Evolutionary conservation across 306 rosid genomes (phyloP), one percentile per base, ranked within the genome.

Genomic region (Argentina anserina): DNA sequence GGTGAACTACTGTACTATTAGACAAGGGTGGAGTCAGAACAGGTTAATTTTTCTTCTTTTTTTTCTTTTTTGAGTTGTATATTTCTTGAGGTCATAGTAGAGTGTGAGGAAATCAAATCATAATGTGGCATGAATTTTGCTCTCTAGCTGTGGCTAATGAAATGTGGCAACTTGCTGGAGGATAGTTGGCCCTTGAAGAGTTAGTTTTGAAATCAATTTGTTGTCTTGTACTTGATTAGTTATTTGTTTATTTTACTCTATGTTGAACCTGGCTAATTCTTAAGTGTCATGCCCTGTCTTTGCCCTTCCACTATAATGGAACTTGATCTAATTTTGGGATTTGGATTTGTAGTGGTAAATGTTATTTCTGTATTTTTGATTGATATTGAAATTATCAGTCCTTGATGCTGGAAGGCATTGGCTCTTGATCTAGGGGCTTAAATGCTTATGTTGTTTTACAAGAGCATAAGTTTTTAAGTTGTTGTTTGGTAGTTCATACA

Each of bases 111-210:
- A 84, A 75, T 37, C 67, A 72, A 86, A 84, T 87, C 91, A 81
- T 82, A 75, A 87, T 76, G 36, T 33, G 85, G 86, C 83, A 77
- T 77, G 90, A 91, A 88, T 84, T 89, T 94, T 89, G 90, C 78
- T 85, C 82, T 76, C 67, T 50, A 21, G 68, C 62, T 68, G 49
- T 79, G 90, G 87, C 84, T 77, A 50, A 77, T 82, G 76, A 59
- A 60, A 31, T 5, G 72, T 78, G 92, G 82, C 85, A 78, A 72
- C 65, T 63, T 73, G 81, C 79, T 81, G 79, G 64, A 71, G 73
- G 73, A 81, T 82, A 85, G 84, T 79, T 79, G 81, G 73, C 85
- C 90, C 86, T 34, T 73, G 41, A 43, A 66, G 83, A 87, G 98
- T 87, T 85, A 78, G 86, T 81, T 88, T 79, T 80, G 81, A 81